Evolutionary conservation across 1,139 yeast species (phyloP).

Genomic region (Kodamaea anthophila): DNA sequence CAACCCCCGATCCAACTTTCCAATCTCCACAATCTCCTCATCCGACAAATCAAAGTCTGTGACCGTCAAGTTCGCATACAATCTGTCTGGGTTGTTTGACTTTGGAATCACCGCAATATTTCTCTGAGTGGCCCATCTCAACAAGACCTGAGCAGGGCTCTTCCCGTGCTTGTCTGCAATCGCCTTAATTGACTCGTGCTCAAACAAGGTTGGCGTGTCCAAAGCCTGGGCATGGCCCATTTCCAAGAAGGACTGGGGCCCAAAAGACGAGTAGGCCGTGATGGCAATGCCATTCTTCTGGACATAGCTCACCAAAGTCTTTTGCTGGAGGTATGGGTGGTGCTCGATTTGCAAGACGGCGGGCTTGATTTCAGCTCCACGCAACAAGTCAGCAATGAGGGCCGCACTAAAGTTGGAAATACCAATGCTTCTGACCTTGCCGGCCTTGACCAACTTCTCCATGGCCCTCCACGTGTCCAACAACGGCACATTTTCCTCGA

Average conservation of each 20-base stretch:
- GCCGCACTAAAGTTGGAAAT: slow-evolving; percentile 75
- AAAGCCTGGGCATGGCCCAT: slow-evolving; percentile 48
- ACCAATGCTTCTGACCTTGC: slow-evolving; percentile 74
- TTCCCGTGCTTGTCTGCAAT: slow-evolving; percentile 53
- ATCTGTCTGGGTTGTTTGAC: slow-evolving; percentile 58
- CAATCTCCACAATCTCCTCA: slow-evolving; percentile 49
- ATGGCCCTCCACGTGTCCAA: slow-evolving; percentile 76
- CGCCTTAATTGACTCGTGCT: slow-evolving; percentile 42
- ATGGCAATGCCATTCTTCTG: slow-evolving; percentile 58
- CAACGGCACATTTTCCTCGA: slow-evolving; percentile 63
- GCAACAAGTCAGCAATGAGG: slow-evolving; percentile 64
- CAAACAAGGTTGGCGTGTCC: slow-evolving; percentile 49
- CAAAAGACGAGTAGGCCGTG: slow-evolving; percentile 83
- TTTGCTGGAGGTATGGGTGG: slow-evolving; percentile 86
- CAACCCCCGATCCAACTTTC: slow-evolving; percentile 55
- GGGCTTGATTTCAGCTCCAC: slow-evolving; percentile 69
- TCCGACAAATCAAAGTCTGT: slow-evolving; percentile 49
- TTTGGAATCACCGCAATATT: slow-evolving; percentile 70
- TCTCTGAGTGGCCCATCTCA: slow-evolving; percentile 81
- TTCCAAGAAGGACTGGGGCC: slow-evolving; percentile 67
- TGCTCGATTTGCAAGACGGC: slow-evolving; percentile 85
- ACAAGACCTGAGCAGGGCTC: slow-evolving; percentile 56
- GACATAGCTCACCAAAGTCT: slow-evolving; percentile 56
- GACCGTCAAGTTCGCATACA: slow-evolving; percentile 50
- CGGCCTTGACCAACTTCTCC: slow-evolving; percentile 53